These are phyloP conservation scores for Trypanosoma cruzi DNA, from an alignment of 208 protist genomes.

Conservation along the genomic window DNA sequence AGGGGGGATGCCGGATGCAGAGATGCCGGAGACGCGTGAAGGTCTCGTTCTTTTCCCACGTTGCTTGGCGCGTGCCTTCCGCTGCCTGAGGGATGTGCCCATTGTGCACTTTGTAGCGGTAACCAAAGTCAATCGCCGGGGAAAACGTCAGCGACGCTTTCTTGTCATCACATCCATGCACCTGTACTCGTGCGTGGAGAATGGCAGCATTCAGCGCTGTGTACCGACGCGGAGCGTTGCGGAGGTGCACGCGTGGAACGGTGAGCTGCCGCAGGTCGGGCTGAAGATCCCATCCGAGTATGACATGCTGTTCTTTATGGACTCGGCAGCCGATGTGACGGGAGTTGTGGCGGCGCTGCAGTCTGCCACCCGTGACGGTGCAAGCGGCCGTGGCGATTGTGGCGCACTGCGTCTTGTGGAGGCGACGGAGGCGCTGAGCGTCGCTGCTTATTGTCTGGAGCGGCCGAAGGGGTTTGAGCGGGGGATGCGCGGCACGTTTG, in stretches of 20 bases:
- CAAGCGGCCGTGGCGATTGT: not conserved
- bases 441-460: conserved; percentile 12
- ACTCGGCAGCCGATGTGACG: not conserved
- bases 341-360: conserved; percentile 6
- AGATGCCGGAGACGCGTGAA: not conserved
- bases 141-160: conserved; percentile 21
- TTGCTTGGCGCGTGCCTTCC: conserved; percentile 17
- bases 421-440: not conserved
- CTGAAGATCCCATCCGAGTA: conserved; percentile 22
- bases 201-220: conserved; percentile 24
- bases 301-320: conserved; percentile 21
- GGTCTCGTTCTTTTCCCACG: conserved; percentile 12
- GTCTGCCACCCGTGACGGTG: not conserved
- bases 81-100: conserved; percentile 21
- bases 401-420: conserved; percentile 2
- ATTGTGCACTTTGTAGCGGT: conserved; percentile 23
- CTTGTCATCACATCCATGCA: conserved; percentile 20
- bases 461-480: conserved; percentile 14
- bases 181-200: conserved; percentile 25
- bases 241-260: conserved; percentile 9
- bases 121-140: conserved; percentile 17
- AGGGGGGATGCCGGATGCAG: not conserved
- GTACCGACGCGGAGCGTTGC: conserved; percentile 3
- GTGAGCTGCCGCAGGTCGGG: conserved; percentile 7
- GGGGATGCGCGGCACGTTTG: not conserved